phyloP scores from a whole-genome alignment of 1,284 basidiomycete genomes.

The Lentinula novae-zelandiae region DNA sequence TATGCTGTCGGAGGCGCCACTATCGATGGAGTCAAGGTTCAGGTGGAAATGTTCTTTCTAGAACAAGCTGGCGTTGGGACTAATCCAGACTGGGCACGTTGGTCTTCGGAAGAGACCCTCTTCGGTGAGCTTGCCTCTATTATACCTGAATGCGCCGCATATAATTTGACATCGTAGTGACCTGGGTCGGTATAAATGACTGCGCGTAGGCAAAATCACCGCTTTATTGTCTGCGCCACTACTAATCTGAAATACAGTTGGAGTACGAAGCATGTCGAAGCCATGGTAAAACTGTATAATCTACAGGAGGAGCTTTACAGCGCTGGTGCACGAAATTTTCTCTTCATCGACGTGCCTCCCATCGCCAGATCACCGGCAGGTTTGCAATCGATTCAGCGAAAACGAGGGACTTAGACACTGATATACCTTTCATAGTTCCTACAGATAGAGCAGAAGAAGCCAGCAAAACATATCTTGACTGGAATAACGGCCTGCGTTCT shows the following conservation, averaged over 20 bases:
- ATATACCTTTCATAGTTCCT: conserved; percentile 9
- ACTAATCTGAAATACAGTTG: conserved; percentile 14
- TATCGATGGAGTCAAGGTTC: conserved; percentile 33
- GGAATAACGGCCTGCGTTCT: conserved; percentile 41
- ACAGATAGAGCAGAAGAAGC: conserved; percentile 6
- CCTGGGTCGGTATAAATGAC: conserved; percentile 67
- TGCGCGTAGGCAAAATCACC: conserved; percentile 38
- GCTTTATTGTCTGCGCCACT: neutral
- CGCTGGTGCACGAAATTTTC: conserved; percentile 55
- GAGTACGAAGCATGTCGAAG: conserved; percentile 16
- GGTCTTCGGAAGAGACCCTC: conserved; percentile 38
- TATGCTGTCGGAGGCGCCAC: conserved; percentile 46
- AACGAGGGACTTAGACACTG: conserved; percentile 1
- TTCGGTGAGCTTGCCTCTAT: conserved; percentile 35
- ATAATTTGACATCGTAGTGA: conserved; percentile 33
- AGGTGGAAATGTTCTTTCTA: conserved; percentile 36
- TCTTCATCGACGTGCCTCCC: conserved; percentile 61
- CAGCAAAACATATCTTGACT: conserved; percentile 26
- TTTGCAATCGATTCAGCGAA: conserved; percentile 18
- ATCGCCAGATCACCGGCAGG: conserved; percentile 47
- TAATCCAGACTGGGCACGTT: conserved; percentile 37
- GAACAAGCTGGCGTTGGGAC: conserved; percentile 26
- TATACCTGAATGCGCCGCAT: neutral
- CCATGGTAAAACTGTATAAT: conserved; percentile 33
- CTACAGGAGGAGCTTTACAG: conserved; percentile 46